Evolutionary conservation across 1,139 yeast genomes (phyloP).

Genomic region (Saccharomycopsis hybrid): DNA sequence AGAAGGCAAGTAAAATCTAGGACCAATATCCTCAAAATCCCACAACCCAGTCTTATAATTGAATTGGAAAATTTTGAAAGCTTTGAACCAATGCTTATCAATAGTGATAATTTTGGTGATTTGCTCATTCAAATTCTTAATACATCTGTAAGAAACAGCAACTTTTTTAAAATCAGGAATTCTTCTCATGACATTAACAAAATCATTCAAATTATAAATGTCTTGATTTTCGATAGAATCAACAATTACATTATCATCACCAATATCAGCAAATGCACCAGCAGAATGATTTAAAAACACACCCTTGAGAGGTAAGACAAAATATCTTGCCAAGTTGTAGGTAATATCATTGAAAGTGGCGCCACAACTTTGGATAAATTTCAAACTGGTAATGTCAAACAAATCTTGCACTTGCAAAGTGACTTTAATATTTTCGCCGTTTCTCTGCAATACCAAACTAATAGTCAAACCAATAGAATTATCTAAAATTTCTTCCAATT

Average conservation of each 20-base stretch:
- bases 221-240: constrained; percentile 73
- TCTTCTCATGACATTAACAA: constrained; percentile 67
- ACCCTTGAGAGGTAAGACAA: constrained; percentile 78
- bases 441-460: constrained; percentile 62
- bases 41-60: constrained; percentile 82
- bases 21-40: constrained; percentile 72
- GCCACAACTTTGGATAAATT: constrained; percentile 79
- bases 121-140: constrained; percentile 74
- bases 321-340: constrained; percentile 82
- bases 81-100: constrained; percentile 81
- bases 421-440: constrained; percentile 53
- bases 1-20: constrained; percentile 44
- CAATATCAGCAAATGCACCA: constrained; percentile 64
- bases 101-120: constrained; percentile 55
- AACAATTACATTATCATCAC: constrained; percentile 65
- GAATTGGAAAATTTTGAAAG: constrained; percentile 66
- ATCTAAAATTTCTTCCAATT: constrained; percentile 82
- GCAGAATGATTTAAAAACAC: constrained; percentile 75
- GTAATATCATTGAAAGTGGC: constrained; percentile 81
- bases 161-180: constrained; percentile 77
- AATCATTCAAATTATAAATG: constrained; percentile 65
- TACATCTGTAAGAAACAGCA: constrained; percentile 66
- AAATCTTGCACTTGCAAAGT: constrained; percentile 61
- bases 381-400: constrained; percentile 75
- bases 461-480: constrained; percentile 55